Base-by-base conservation (phyloP, 495 filamentous ascomycete species). In the Collariella sp. region DNA sequence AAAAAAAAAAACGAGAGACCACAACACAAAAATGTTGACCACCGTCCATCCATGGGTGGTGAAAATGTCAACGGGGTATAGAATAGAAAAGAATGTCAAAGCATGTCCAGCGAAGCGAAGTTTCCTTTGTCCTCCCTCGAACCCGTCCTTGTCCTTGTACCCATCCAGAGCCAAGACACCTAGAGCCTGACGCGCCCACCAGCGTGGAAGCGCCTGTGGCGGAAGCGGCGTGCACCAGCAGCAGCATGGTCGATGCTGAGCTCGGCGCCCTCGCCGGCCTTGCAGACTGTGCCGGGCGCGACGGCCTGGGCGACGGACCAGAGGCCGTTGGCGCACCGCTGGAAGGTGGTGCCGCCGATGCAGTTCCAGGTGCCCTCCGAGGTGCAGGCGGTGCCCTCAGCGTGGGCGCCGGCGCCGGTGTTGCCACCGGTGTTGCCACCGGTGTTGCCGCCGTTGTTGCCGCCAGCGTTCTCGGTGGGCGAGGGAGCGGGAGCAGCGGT, bases 341-440 rank as follows among this genome's bases (percentile, higher is more conserved):
- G 79, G 72, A 79, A 88, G 15, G 74, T 71, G 7, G 66, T 71
- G 49, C 83, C 84, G 24, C 62, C 70, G 33, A 85, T 72, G 65
- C 85, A 88, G 71, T 85, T 84, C 83, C 82, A 87, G 39, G 66
- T 61, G 49, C 76, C 78, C 61, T 83, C 79, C 39, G 66, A 42
- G 22, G 62, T 69, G 72, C 80, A 82, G 22, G 77, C 55, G 1
- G 65, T 57, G 34, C 75, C 72, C 7, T 60, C 55, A 1, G 64
- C 45, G 36, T 65, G 54, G 15, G 41, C 50, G 22, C 60, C 20
- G 19, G 40, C 52, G 11, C 39, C 60, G 22, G 42, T 52, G 26
- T 31, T 31, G n/a, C 46, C 39, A 40, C 62, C 60, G 23, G 52
- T 55, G 18, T 34, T 48, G 12, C 23, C 22, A 55, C 46, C 59